phyloP scores from a whole-genome alignment of 148 eudicot species.

The Heliamphora exappendiculata region DNA sequence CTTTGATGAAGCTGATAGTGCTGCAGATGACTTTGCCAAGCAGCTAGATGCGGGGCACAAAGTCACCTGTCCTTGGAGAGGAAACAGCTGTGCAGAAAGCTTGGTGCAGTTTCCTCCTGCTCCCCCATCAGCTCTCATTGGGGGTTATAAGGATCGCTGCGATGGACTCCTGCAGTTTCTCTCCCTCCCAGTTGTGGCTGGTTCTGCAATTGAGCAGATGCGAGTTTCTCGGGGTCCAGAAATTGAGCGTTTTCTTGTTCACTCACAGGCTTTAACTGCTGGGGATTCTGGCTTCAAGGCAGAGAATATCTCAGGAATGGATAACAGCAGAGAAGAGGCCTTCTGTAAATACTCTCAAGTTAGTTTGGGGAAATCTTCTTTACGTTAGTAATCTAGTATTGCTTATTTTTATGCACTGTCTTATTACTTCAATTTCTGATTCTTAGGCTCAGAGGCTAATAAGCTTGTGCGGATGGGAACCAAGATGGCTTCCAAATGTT shows the following conservation, averaged over 20 bases:
- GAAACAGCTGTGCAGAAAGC: slow-evolving; percentile 88
- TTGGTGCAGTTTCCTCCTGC: slow-evolving; percentile 97
- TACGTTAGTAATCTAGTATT: neutral
- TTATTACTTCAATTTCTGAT: slow-evolving; percentile 3
- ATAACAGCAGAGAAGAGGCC: slow-evolving; percentile 54
- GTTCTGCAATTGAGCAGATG: slow-evolving; percentile 77
- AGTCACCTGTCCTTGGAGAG: slow-evolving; percentile 86
- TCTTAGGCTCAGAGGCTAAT: slow-evolving; percentile 85
- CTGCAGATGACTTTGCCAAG: slow-evolving; percentile 68
- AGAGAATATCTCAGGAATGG: slow-evolving; percentile 39
- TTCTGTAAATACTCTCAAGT: slow-evolving; percentile 62
- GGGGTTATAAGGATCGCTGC: slow-evolving; percentile 96
- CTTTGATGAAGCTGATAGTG: slow-evolving; percentile 42
- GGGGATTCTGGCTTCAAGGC: slow-evolving; percentile 55
- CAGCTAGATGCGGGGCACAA: slow-evolving; percentile 76
- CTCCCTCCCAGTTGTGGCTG: slow-evolving; percentile 79
- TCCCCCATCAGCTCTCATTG: slow-evolving; percentile 89
- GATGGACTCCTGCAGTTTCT: slow-evolving; percentile 91
- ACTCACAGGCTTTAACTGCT: slow-evolving; percentile 38
- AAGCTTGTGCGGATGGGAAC: slow-evolving; percentile 98
- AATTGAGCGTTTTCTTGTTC: slow-evolving; percentile 72
- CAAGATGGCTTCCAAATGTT: slow-evolving; percentile 92
- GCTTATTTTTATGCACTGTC: neutral
- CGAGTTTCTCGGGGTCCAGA: slow-evolving; percentile 57
- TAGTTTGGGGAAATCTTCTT: slow-evolving; percentile 24